phyloP scores from a whole-genome alignment of 495 filamentous ascomycete species.

The Sabuloglossum arenarium region DNA sequence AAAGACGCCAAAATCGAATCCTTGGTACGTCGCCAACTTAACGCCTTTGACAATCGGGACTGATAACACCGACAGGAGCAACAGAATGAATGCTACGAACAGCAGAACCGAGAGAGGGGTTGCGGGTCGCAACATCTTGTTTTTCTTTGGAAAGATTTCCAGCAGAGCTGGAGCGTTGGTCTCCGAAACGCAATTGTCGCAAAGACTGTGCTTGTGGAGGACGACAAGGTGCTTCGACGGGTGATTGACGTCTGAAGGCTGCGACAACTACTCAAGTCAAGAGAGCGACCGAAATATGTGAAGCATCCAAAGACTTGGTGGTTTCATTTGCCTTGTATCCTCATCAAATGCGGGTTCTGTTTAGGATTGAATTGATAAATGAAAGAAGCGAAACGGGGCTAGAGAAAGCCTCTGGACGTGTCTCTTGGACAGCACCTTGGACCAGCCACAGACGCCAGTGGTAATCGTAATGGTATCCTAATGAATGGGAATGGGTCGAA shows the following conservation, averaged over 20 bases:
- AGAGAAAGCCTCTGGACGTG: no score
- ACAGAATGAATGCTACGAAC: constrained; percentile 61
- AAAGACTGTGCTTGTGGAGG: not conserved
- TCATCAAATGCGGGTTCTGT: not conserved
- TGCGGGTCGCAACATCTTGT: constrained; percentile 59
- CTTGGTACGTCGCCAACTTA: constrained; percentile 54
- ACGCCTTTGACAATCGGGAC: constrained; percentile 77
- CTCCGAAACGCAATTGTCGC: not conserved
- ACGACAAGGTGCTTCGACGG: not conserved
- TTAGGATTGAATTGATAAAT: not conserved
- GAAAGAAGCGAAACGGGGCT: not conserved
- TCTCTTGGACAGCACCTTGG: no score
- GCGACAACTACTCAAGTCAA: not conserved
- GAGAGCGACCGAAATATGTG: not conserved
- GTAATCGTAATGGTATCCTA: no score
- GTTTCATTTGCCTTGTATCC: not conserved
- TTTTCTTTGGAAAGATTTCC: not conserved
- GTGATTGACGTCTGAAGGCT: not conserved
- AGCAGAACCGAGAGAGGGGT: constrained; percentile 80
- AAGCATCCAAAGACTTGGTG: not conserved
- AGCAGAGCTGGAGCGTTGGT: not conserved
- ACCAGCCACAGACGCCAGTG: not conserved
- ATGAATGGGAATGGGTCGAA: no score
- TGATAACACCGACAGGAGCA: constrained; percentile 78
- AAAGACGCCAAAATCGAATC: constrained; percentile 79